Evolutionary conservation across 495 filamentous ascomycete species (phyloP).

Genomic region (Talaromyces borbonicus): DNA sequence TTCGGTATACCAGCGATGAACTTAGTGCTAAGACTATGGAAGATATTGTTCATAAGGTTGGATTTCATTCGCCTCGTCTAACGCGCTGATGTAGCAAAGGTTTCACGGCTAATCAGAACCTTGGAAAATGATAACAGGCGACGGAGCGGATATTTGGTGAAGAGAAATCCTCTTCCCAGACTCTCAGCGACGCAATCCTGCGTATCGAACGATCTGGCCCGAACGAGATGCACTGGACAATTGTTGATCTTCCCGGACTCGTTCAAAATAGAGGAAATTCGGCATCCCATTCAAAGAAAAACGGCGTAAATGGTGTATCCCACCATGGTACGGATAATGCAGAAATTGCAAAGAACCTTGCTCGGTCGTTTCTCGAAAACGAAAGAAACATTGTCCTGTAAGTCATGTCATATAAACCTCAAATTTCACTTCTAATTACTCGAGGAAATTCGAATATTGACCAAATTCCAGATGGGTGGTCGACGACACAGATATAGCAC

Average conservation of each 20-base stretch:
- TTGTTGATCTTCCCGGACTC: slow-evolving; percentile 5
- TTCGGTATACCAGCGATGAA: background rate
- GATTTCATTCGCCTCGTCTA: background rate
- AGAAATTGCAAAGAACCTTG: slow-evolving; percentile 1
- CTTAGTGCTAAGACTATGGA: background rate
- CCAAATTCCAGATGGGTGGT: slow-evolving; percentile 2
- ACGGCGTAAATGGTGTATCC: background rate
- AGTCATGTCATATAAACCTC: too few species aligned
- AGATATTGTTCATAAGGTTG: background rate
- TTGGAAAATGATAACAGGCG: too few species aligned
- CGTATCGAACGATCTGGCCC: slow-evolving; percentile 2
- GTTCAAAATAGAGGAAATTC: background rate
- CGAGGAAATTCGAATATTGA: too few species aligned
- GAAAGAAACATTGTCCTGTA: slow-evolving; percentile 3
- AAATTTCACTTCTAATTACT: too few species aligned
- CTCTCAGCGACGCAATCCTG: slow-evolving; percentile 3
- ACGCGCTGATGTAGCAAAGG: too few species aligned
- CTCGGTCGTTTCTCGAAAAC: slow-evolving; percentile 3
- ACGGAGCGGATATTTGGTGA: slow-evolving; percentile 2
- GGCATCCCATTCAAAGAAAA: background rate
- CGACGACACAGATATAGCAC: slow-evolving; percentile 1
- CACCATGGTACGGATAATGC: background rate
- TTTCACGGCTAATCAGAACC: too few species aligned
- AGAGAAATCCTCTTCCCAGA: background rate
- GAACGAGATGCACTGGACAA: slow-evolving; percentile 5